phyloP scores from a whole-genome alignment of 306 rosid species.

The Corylus americana region DNA sequence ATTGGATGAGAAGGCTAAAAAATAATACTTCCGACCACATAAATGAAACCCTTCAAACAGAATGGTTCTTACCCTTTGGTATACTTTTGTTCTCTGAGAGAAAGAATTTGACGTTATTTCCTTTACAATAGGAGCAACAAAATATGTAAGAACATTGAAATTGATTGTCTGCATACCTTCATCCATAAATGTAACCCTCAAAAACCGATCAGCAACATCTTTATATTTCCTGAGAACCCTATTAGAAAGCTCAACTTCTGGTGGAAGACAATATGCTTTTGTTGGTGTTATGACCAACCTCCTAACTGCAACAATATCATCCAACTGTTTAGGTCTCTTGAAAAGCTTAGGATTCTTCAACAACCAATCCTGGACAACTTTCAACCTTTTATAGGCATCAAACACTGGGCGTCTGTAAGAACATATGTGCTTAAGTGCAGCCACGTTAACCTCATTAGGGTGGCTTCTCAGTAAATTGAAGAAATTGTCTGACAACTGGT shows the following conservation, averaged over 20 bases:
- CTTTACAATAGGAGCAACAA: conserved; percentile 75
- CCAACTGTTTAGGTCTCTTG: conserved; percentile 51
- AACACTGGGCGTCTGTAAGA: conserved; percentile 59
- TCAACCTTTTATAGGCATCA: conserved; percentile 60
- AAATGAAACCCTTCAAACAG: conserved; percentile 59
- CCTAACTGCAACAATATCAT: conserved; percentile 70
- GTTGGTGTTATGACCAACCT: conserved; percentile 84
- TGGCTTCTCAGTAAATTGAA: conserved; percentile 62
- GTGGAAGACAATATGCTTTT: conserved; percentile 76
- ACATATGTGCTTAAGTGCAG: conserved; percentile 74
- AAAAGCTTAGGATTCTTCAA: conserved; percentile 61
- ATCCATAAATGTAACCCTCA: conserved; percentile 89
- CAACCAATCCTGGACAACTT: conserved; percentile 71
- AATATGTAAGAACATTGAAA: conserved; percentile 51
- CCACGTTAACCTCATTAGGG: conserved; percentile 61
- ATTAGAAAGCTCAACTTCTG: conserved; percentile 81
- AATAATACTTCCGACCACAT: conserved; percentile 68
- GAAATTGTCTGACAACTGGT: conserved; percentile 54
- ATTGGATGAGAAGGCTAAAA: conserved; percentile 85
- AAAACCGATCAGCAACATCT: conserved; percentile 69
- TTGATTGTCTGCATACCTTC: conserved; percentile 83
- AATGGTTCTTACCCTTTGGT: conserved; percentile 55
- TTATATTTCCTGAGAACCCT: conserved; percentile 72
- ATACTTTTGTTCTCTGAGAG: conserved; percentile 60
- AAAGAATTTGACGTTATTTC: conserved; percentile 55